A percentile compares a stretch with the other conserved stretches of the same genome.
These are phyloP conservation scores for Boletus sp. DNA, from an alignment of 1,284 basidiomycete genomes.

Conservation along the genomic window DNA sequence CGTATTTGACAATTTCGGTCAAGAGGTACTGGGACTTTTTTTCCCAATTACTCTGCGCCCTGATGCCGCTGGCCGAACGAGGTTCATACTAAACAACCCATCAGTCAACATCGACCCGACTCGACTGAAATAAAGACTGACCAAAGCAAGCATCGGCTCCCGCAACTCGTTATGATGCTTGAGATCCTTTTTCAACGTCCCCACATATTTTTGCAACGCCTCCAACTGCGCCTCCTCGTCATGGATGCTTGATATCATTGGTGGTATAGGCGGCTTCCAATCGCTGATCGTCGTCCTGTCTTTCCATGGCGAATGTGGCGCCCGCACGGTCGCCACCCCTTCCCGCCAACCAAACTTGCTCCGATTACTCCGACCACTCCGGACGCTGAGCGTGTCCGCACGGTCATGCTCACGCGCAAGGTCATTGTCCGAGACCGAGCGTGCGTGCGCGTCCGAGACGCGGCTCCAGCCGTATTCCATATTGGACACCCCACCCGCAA, in stretches of 20 bases:
- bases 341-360: conserved; percentile 68
- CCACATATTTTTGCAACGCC: conserved; percentile 77
- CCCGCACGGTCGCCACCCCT: conserved; percentile 57
- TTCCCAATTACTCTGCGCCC: conserved; percentile 89
- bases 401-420: conserved; percentile 48
- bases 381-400: conserved; percentile 62
- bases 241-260: conserved; percentile 79
- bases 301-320: conserved; percentile 60
- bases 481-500: conserved; percentile 93
- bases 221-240: conserved; percentile 92
- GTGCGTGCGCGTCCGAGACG: conserved; percentile 53
- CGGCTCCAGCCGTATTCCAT: conserved; percentile 99
- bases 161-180: conserved; percentile 81
- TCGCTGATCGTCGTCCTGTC: conserved; percentile 87
- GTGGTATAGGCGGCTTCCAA: conserved; percentile 87
- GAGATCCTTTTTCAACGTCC: conserved; percentile 72
- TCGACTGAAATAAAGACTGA: conserved; percentile 36
- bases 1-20: conserved; percentile 92
- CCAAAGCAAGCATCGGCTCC: conserved; percentile 78
- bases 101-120: neutral
- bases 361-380: conserved; percentile 62
- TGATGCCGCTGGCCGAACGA: conserved; percentile 68
- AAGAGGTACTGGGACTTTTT: conserved; percentile 85
- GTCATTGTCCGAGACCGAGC: conserved; percentile 58
- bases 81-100: conserved; percentile 62